These are phyloP conservation scores for Arabidopsis suecica DNA, from an alignment of 345 rosid genomes.

Conservation along the genomic window DNA sequence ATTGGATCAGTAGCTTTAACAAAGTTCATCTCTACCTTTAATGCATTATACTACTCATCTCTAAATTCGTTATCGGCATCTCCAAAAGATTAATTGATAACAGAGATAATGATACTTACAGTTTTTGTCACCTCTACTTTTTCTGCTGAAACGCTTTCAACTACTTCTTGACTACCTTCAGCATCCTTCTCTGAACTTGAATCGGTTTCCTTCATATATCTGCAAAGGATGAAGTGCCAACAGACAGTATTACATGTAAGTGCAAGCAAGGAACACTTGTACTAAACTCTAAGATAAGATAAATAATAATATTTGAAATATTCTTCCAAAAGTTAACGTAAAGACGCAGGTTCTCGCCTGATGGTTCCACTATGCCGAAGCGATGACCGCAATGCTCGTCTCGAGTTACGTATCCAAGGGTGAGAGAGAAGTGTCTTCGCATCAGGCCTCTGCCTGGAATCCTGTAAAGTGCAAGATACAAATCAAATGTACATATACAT, in stretches of 20 bases:
- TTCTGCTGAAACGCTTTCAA: conserved; percentile 53
- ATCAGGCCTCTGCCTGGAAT: conserved; percentile 97
- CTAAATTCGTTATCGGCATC: neutral
- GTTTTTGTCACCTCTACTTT: conserved; percentile 55
- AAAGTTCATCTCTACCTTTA: conserved; percentile 30
- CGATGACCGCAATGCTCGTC: conserved; percentile 86
- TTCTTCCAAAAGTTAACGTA: neutral
- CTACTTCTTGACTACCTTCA: conserved; percentile 59
- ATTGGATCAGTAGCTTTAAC: conserved; percentile 33
- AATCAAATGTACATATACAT: conserved; percentile 27
- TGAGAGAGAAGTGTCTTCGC: conserved; percentile 97
- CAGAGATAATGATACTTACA: conserved; percentile 50
- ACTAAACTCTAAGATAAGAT: neutral
- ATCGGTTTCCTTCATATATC: conserved; percentile 55
- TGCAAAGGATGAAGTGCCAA: conserved; percentile 44
- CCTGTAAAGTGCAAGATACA: conserved; percentile 57
- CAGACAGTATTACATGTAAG: conserved; percentile 20
- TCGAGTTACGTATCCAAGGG: conserved; percentile 93
- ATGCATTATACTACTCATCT: conserved; percentile 19
- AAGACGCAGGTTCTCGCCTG: conserved; percentile 51
- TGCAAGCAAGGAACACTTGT: conserved; percentile 20
- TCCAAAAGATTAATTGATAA: conserved; percentile 3
- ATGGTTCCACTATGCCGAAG: conserved; percentile 80
- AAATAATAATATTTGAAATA: neutral
- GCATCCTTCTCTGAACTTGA: conserved; percentile 56